Evolutionary conservation across 768 basidiomycete genomes (phyloP), one percentile per base, ranked within the genome.

Genomic region (Suillus fuscotomentosus): DNA sequence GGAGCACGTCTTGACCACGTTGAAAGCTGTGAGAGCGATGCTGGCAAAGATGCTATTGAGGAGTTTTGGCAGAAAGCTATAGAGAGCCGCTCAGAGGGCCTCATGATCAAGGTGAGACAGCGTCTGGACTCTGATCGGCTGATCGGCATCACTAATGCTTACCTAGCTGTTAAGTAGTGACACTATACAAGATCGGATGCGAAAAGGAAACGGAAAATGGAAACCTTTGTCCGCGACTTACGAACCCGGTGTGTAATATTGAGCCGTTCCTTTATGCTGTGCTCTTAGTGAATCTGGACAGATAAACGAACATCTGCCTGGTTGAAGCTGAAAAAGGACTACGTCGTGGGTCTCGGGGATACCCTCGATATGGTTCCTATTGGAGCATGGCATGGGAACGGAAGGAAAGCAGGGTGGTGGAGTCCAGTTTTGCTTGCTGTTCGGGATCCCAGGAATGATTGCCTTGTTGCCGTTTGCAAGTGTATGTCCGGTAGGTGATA

Each of bases 271-370:
- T 42, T 42, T 10, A 39, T 42, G 39, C 24, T 42, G 56, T 41
- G 20, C 14, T 24, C 20, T 8, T 63, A 20, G 24, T 36, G 14
- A 34, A 31, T 34, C 24, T 63, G 34, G 56, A 56, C 81, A 76
- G 95, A 97, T 76, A 92, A 92, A 75, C 81, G 95, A 66, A 92
- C 90, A 22, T 88, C 84, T 34, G 89, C 91, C 3, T 97, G 95
- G 95, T 73, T 96, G 63, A 95, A 96, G 73, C 81, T 97, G 51
- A 97, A 97, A 78, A 95, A 93, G 71, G 95, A 97, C 73, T 97
- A 96, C 73, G 88, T 95, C 24, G 83, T 83, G 34, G 89, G 88
- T 3, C 75, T 93, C 43, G 89, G 89, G n/a, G 91, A 94, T 72
- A 85, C 86, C 67, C 83, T 87, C 36, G 91, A 91, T 71, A 76